Evolutionary conservation across 495 filamentous ascomycete species (phyloP), one percentile per base, ranked within the genome.

Genomic region (Neurospora sp.): DNA sequence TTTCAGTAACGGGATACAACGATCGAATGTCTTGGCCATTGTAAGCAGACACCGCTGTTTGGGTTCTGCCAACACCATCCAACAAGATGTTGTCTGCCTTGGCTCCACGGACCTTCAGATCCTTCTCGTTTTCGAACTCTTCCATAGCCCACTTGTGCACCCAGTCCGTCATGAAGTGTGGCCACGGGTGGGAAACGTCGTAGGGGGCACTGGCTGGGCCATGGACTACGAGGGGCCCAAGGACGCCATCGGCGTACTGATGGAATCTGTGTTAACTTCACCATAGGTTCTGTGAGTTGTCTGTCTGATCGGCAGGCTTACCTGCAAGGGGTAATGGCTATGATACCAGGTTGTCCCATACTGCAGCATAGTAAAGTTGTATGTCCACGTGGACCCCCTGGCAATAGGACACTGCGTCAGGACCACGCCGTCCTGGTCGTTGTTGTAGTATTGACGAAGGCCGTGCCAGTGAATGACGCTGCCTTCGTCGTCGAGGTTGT

Each of bases 291-390:
- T 18, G 14, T 10, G 48, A 14, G 9, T 9, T 61, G 6, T 16
- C 5, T 14, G 14, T 16, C 5, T 14, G 14, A 27, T 59, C 1
- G 27, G 1, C 27, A 8, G 22, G 1, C 27, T 18, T 18, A 65
- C 53, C 59, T 76, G 74, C 39, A 82, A 81, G 8, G 77, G 78
- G 77, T 85, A 88, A 72, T 89, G 87, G 27, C 82, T 81, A 70
- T 89, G 88, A 53, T 85, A 89, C 85, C 85, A 88, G 4, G 80
- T 81, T 10, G 83, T 84, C 41, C 88, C 87, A 72, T 88, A 89
- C 69, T 86, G 81, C 40, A 83, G 82, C 10, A 86, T 79, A 8
- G 72, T 76, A 77, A 86, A 87, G 9, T 76, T 80, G 79, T 85
- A 85, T 1, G 80, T 84, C 69, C 83, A 81, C 2, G 70, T 77